These are phyloP conservation scores for Scedosporium dehoogii DNA, from an alignment of 2,329 filamentous ascomycete species.

Conservation along the genomic window DNA sequence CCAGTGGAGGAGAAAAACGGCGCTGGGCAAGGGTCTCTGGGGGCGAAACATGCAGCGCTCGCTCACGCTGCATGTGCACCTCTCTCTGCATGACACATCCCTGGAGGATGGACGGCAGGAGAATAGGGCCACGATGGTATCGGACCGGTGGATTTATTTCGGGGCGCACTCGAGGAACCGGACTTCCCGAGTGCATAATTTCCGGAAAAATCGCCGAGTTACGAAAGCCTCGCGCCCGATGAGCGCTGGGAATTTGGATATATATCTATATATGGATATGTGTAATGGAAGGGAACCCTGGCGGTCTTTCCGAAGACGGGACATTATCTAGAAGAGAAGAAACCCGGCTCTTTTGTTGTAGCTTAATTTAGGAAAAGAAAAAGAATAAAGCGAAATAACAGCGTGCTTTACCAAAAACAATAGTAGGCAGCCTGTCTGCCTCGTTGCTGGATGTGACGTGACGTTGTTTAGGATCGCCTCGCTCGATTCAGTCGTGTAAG, in stretches of 20 bases:
- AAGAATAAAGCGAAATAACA: background rate
- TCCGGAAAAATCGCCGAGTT: background rate
- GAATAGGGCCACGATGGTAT: background rate
- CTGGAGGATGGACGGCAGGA: background rate
- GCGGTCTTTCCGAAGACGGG: background rate
- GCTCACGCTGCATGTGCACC: background rate
- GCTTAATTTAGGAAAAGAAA: conserved; percentile 1
- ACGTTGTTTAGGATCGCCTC: too few relatives aligned
- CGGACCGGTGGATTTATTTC: background rate
- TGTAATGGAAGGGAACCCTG: background rate
- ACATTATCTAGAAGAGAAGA: conserved; percentile 5
- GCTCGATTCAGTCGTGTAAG: too few relatives aligned
- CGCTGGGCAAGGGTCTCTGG: background rate
- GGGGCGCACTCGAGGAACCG: background rate
- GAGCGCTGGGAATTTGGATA: conserved; percentile 2
- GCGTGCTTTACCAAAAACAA: background rate
- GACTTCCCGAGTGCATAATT: background rate
- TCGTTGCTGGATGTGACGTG: too few relatives aligned
- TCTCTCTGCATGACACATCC: background rate
- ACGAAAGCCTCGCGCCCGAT: background rate
- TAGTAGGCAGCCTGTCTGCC: background rate
- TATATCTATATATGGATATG: background rate
- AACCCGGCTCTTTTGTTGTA: conserved; percentile 3
- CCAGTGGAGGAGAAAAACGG: background rate
- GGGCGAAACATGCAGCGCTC: background rate